These are phyloP conservation scores for Globisporangium mamillatum DNA, from an alignment of 352 stramenopile species.

Conservation along the genomic window DNA sequence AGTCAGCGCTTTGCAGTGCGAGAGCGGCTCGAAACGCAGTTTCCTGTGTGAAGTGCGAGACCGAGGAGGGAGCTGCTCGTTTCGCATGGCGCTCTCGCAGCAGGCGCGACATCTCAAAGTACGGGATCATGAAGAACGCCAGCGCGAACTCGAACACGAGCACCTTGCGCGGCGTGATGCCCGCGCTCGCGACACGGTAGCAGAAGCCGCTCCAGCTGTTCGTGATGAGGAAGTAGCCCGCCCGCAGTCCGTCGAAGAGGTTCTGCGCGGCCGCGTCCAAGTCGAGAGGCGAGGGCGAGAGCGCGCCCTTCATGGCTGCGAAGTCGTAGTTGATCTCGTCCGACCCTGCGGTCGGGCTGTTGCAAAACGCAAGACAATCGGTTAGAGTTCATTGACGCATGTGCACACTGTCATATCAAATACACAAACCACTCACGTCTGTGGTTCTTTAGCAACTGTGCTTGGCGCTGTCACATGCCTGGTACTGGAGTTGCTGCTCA, in stretches of 20 bases:
- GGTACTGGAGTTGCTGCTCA: background rate
- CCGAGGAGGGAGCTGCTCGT: background rate
- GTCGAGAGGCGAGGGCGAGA: background rate
- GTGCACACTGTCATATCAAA: background rate
- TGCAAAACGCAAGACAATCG: background rate
- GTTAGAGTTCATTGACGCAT: background rate
- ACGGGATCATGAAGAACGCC: conserved; percentile 8
- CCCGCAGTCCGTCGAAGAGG: conserved; percentile 10
- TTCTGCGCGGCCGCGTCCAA: conserved; percentile 5
- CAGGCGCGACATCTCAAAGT: conserved; percentile 11
- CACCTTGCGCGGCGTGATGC: conserved; percentile 15
- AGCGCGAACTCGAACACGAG: conserved; percentile 7
- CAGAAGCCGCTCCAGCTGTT: conserved; percentile 16
- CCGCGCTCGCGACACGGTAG: conserved; percentile 6
- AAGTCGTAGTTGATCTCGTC: conserved; percentile 8
- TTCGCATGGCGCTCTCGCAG: background rate
- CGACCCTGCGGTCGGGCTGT: background rate
- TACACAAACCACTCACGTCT: background rate
- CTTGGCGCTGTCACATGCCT: background rate
- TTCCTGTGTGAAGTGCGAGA: background rate
- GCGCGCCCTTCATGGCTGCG: conserved; percentile 4
- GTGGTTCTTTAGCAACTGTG: background rate
- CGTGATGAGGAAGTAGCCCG: conserved; percentile 11
- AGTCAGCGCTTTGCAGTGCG: background rate
- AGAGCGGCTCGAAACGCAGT: background rate